Percentiles rank a stretch among this genome's conserved stretches.
Evolutionary conservation across 306 rosid genomes (phyloP).

Genomic region (Notholithocarpus densiflorus): DNA sequence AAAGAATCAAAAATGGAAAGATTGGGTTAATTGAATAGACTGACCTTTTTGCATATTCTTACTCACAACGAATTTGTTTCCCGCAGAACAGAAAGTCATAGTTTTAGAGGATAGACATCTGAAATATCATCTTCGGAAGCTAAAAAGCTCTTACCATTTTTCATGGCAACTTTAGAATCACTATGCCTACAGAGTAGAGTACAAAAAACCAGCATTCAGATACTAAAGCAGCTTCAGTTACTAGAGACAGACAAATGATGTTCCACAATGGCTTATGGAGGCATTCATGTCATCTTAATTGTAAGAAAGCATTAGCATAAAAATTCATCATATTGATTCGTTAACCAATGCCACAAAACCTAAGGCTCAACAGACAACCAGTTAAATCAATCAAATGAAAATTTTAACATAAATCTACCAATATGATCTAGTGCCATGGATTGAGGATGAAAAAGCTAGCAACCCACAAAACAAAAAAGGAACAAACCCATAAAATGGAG

Average conservation of each 20-base stretch:
- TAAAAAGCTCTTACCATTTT: slow-evolving; percentile 66
- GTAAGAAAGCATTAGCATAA: background rate
- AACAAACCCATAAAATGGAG: background rate
- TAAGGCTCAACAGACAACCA: background rate
- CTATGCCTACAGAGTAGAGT: slow-evolving; percentile 66
- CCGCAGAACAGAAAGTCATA: slow-evolving; percentile 70
- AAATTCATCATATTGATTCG: background rate
- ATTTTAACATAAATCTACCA: background rate
- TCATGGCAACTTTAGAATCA: slow-evolving; percentile 57
- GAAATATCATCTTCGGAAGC: slow-evolving; percentile 71
- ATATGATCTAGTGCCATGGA: background rate
- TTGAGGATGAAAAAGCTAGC: background rate
- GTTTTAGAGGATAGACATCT: slow-evolving; percentile 94
- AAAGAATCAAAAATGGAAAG: background rate
- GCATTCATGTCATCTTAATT: background rate
- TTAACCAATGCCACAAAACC: background rate
- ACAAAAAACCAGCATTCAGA: slow-evolving; percentile 24
- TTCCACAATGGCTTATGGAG: slow-evolving; percentile 1
- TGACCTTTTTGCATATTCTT: slow-evolving; percentile 91
- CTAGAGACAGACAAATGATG: background rate
- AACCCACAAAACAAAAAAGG: background rate
- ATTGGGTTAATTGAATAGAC: background rate
- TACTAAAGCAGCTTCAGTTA: slow-evolving; percentile 17
- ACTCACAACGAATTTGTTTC: slow-evolving; percentile 77
- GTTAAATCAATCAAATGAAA: background rate